These are phyloP conservation scores for Lathyrus tuberosus DNA, from an alignment of 306 rosid species.

Conservation along the genomic window DNA sequence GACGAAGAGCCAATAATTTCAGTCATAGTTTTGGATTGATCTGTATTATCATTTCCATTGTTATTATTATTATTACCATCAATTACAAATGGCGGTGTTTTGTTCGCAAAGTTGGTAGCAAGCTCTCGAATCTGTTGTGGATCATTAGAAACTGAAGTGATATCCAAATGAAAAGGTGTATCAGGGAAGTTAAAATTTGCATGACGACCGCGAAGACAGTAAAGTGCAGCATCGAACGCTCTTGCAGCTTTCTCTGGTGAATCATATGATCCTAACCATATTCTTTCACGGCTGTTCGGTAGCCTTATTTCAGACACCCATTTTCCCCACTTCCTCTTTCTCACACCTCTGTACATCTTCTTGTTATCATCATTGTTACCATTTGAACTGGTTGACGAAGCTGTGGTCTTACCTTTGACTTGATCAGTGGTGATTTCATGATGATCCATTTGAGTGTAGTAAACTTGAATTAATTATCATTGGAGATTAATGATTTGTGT, in stretches of 20 bases:
- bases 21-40: background rate
- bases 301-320: constrained; percentile 81
- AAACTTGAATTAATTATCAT: no score
- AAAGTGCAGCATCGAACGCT: constrained; percentile 81
- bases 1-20: constrained; percentile 9
- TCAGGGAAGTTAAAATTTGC: constrained; percentile 68
- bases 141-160: constrained; percentile 2
- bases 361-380: background rate
- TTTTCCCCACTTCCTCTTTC: constrained; percentile 78
- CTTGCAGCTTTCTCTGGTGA: constrained; percentile 69
- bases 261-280: constrained; percentile 76
- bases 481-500: no score
- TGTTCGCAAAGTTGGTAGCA: constrained; percentile 59
- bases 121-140: constrained; percentile 55
- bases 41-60: background rate
- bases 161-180: constrained; percentile 42
- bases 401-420: background rate
- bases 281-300: constrained; percentile 74
- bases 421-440: background rate
- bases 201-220: constrained; percentile 62
- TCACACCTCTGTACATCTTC: constrained; percentile 62
- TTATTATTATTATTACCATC: background rate
- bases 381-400: background rate
- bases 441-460: background rate
- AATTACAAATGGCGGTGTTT: background rate